Percentiles rank a stretch among this genome's conserved stretches.
These are phyloP conservation scores for Plasmodium ovale DNA, from an alignment of 169 alveolate genomes.

Conservation along the genomic window DNA sequence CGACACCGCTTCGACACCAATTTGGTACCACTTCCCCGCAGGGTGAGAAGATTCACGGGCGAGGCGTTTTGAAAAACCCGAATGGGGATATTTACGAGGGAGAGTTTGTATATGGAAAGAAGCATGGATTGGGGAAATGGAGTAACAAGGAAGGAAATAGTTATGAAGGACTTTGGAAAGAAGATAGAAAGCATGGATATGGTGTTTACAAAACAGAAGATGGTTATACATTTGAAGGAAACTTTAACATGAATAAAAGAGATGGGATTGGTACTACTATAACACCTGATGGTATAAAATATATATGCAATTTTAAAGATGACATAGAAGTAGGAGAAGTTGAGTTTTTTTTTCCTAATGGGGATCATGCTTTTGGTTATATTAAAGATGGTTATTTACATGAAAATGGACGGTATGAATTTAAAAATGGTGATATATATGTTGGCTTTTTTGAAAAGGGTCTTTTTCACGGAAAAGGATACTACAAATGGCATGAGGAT, in stretches of 20 bases:
- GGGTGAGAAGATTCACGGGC: conserved; percentile 74
- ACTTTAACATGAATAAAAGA: conserved; percentile 25
- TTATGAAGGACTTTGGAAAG: conserved; percentile 95
- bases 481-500: conserved; percentile 60
- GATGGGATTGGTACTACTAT: conserved; percentile 53
- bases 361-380: conserved; percentile 66
- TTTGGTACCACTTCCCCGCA: background rate
- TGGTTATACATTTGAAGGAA: conserved; percentile 78
- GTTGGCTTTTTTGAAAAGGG: conserved; percentile 79
- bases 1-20: too few relatives aligned
- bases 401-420: conserved; percentile 79
- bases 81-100: conserved; percentile 94
- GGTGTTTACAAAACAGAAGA: conserved; percentile 90
- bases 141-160: conserved; percentile 93
- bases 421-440: conserved; percentile 79
- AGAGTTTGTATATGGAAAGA: conserved; percentile 91
- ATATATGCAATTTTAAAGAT: conserved; percentile 24
- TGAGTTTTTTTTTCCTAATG: conserved; percentile 65
- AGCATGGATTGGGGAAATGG: conserved; percentile 94
- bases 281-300: conserved; percentile 38
- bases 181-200: conserved; percentile 95
- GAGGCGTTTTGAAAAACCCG: conserved; percentile 69
- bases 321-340: conserved; percentile 65
- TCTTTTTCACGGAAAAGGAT: conserved; percentile 79
- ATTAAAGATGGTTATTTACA: conserved; percentile 69